Evolutionary conservation across 106 monocot species (phyloP), one percentile per base, ranked within the genome.

Genomic region (Allium cepa): DNA sequence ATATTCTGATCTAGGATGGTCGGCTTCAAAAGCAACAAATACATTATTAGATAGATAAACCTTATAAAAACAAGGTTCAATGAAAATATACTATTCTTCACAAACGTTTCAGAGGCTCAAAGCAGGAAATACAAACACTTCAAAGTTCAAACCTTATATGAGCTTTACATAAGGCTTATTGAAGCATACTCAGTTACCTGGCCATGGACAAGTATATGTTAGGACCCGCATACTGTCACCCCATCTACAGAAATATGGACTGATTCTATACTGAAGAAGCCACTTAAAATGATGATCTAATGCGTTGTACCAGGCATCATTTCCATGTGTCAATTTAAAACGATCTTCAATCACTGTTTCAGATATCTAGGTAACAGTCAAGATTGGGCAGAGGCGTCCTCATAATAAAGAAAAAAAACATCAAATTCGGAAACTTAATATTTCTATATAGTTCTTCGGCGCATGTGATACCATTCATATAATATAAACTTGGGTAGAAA

Each of bases 271-370:
- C 70, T 92, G 81, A 71, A 97, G 92, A 78, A 97, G 88, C 92
- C 97, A 97, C 68, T 79, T 82, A 69, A 97, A 97, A 64, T 97
- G 92, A 46, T 59, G 69, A 73, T 97, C 92, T 15, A 97, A 72
- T 51, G 88, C 86, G 72, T 83, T 71, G 73, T 90, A 83, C 97
- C 97, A 97, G 45, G 72, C 84, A 70, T 84, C 78, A 82, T 78
- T 92, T 45, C 97, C 92, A 89, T 97, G 92, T 72, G 80, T 58
- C 71, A 97, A 46, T 68, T 82, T 75, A 83, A 92, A 97, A 4
- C 97, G 92, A 76, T 97, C 92, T 75, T 97, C 97, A 63, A 97
- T 97, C 65, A 97, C 97, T 56, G 97, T 97, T 83, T 97, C 97
- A 63, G 97, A 97, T 87, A 97, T 77, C 97, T 97, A 70, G 46